Percentiles rank a stretch among this genome's conserved stretches.
Evolutionary conservation across 1,284 basidiomycete genomes (phyloP).

Genomic region (Sanguinoderma infundibulare): DNA sequence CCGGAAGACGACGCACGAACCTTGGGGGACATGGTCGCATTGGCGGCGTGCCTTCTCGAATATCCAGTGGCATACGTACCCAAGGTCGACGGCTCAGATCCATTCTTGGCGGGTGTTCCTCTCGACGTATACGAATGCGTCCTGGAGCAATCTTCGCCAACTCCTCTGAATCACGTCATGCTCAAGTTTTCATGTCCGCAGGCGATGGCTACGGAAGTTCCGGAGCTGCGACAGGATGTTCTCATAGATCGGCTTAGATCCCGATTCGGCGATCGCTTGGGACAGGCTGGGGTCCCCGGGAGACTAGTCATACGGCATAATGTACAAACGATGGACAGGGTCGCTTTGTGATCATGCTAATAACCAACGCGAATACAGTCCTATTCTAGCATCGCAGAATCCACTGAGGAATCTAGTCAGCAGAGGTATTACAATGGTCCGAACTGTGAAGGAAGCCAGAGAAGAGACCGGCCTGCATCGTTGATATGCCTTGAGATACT

Average conservation of each 20-base stretch:
- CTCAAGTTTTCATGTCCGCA: constrained; percentile 49
- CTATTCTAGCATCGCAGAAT: too few relatives aligned
- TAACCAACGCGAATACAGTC: too few relatives aligned
- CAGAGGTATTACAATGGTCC: too few relatives aligned
- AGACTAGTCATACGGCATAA: constrained; percentile 20
- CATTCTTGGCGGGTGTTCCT: constrained; percentile 46
- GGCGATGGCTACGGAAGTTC: constrained; percentile 23
- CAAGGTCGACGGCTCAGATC: constrained; percentile 32
- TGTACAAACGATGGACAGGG: constrained; percentile 29
- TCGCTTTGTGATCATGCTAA: constrained; percentile 34
- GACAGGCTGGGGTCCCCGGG: constrained; percentile 8
- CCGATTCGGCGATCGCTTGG: constrained; percentile 20
- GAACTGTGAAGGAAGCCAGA: too few relatives aligned
- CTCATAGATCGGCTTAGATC: constrained; percentile 20
- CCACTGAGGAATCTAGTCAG: too few relatives aligned
- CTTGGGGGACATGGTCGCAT: constrained; percentile 41
- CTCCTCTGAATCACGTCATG: constrained; percentile 31
- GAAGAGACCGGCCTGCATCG: too few relatives aligned
- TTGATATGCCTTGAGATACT: too few relatives aligned
- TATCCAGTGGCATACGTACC: constrained; percentile 63
- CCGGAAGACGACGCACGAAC: constrained; percentile 3
- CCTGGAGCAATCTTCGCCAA: constrained; percentile 13
- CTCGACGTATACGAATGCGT: constrained; percentile 54
- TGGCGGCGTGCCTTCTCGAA: constrained; percentile 59
- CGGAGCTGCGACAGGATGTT: constrained; percentile 24